Percentiles rank a stretch among this genome's conserved stretches.
phyloP scores from a whole-genome alignment of 495 filamentous ascomycete species.

The Daldinia childiae region DNA sequence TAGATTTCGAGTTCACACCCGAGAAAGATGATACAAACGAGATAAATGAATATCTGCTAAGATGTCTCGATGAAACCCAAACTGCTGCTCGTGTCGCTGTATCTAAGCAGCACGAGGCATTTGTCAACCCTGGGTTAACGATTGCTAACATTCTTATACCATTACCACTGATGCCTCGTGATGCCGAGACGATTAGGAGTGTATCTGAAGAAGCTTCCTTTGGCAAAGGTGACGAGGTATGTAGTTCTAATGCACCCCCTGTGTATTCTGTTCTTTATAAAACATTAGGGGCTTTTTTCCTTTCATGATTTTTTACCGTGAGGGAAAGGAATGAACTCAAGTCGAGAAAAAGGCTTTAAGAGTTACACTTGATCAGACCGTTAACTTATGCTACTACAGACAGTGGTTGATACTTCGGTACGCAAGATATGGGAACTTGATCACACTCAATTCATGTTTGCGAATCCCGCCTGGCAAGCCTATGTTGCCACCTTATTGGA shows the following conservation, averaged over 20 bases:
- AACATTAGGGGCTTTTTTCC: not conserved
- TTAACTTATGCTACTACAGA: slow-evolving; percentile 38
- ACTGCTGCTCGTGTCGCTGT: slow-evolving; percentile 18
- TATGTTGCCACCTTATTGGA: slow-evolving; percentile 56
- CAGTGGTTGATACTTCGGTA: slow-evolving; percentile 55
- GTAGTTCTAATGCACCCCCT: not conserved
- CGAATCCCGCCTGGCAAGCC: slow-evolving; percentile 60
- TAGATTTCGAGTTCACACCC: not conserved
- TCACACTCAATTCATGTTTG: slow-evolving; percentile 50
- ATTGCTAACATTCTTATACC: slow-evolving; percentile 51
- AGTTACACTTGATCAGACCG: not conserved
- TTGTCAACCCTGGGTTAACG: slow-evolving; percentile 53
- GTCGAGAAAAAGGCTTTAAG: too few relatives aligned
- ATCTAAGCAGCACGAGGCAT: slow-evolving; percentile 6
- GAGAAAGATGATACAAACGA: not conserved
- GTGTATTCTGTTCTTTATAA: not conserved
- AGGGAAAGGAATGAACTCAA: too few relatives aligned
- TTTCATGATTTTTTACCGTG: not conserved
- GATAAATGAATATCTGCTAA: not conserved
- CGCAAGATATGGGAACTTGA: slow-evolving; percentile 63
- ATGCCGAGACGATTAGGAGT: slow-evolving; percentile 51
- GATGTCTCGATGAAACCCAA: slow-evolving; percentile 24
- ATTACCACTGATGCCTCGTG: slow-evolving; percentile 52
- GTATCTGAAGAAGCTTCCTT: slow-evolving; percentile 55
- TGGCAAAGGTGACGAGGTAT: slow-evolving; percentile 49